Percentiles rank a stretch among this genome's conserved stretches.
These are phyloP conservation scores for Articulospora tetracladia DNA, from an alignment of 495 filamentous ascomycete genomes.

Conservation along the genomic window DNA sequence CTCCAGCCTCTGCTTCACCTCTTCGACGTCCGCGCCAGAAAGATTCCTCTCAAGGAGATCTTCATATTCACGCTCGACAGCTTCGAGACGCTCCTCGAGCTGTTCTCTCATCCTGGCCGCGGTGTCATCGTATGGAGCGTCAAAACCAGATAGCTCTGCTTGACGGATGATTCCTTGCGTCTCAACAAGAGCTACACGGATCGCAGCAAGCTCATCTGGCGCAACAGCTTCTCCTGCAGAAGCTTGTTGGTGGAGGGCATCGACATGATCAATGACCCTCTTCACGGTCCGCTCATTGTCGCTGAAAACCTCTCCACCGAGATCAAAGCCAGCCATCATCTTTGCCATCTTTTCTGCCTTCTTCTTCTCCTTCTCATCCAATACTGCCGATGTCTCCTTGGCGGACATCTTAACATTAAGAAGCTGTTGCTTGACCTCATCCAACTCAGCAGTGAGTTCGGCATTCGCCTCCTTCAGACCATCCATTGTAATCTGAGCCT, in stretches of 20 bases:
- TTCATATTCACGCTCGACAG: constrained; percentile 77
- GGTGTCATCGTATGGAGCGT: constrained; percentile 51
- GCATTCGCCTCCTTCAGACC: constrained; percentile 91
- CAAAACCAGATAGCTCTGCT: constrained; percentile 74
- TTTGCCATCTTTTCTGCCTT: constrained; percentile 99
- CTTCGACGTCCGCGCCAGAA: constrained; percentile 70
- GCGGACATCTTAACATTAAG: constrained; percentile 93
- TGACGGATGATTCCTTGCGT: constrained; percentile 91
- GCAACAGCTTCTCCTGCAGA: constrained; percentile 73
- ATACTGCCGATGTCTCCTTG: constrained; percentile 79
- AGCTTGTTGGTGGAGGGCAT: constrained; percentile 71
- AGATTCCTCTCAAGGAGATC: constrained; percentile 77
- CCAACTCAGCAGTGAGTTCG: constrained; percentile 85
- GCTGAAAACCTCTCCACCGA: constrained; percentile 84
- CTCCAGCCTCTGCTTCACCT: constrained; percentile 74
- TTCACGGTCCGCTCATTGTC: constrained; percentile 84
- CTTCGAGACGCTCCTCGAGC: constrained; percentile 68
- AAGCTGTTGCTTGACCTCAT: constrained; percentile 95
- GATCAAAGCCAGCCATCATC: constrained; percentile 99
- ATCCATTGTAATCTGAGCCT: constrained; percentile 96
- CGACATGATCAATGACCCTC: constrained; percentile 74
- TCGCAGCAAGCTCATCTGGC: constrained; percentile 72
- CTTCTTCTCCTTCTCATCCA: constrained; percentile 97
- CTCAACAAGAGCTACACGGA: constrained; percentile 76
- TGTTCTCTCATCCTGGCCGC: constrained; percentile 63